Conservation (phyloP, 106 monocot genomes). For the Agapanthus africanus region DNA sequence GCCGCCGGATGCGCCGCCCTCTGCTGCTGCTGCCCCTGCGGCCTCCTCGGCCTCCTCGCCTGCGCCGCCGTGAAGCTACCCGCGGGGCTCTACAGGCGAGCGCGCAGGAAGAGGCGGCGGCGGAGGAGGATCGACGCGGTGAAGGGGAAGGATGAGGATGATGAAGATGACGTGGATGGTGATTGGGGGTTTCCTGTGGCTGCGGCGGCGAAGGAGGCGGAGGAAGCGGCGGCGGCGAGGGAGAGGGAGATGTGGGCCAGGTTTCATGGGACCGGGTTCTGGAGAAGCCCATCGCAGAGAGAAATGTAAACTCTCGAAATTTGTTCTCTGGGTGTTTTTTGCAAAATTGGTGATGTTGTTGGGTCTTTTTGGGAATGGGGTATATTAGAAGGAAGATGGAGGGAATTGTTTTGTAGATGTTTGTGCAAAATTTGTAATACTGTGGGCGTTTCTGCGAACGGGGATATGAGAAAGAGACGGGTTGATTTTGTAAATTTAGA, state of each 20-base stretch:
- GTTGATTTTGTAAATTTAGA: no score
- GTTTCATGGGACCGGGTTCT: constrained; percentile 64
- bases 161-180: not conserved
- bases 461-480: no score
- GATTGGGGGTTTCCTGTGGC: no score
- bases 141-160: not conserved
- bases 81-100: constrained; percentile 34
- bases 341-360: no score
- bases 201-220: not conserved
- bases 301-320: constrained; percentile 1
- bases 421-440: no score
- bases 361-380: no score
- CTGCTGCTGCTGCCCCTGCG: constrained; percentile 56
- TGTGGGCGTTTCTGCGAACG: no score
- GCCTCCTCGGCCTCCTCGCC: constrained; percentile 31
- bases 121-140: not conserved
- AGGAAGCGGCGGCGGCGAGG: constrained; percentile 25
- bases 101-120: constrained; percentile 1
- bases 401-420: no score
- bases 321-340: not conserved
- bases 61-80: constrained; percentile 40
- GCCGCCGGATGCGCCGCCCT: constrained; percentile 63
- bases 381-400: no score
- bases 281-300: constrained; percentile 64
- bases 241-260: constrained; percentile 55